Conservation (phyloP, 148 eudicot species). For the Chenopodium berlandieri region DNA sequence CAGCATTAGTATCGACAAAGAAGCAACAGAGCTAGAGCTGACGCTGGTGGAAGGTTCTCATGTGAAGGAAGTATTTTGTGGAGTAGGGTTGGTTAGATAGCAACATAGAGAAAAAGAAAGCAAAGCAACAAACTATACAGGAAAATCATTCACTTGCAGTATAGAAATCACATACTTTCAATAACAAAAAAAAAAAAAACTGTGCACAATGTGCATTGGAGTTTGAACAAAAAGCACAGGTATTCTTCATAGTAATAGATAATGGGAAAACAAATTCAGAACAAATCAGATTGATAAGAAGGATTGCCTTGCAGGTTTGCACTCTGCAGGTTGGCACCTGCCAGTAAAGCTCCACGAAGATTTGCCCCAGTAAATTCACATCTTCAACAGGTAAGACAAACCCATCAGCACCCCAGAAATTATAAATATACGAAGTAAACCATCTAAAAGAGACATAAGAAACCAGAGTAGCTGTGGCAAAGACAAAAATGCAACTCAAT, state of each 20-base stretch:
- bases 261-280: neutral
- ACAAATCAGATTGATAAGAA: conserved; percentile 13
- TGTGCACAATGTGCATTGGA: neutral
- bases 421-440: conserved; percentile 5
- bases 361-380: conserved; percentile 97
- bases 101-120: neutral
- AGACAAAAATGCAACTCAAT: conserved; percentile 5
- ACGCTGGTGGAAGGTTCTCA: neutral
- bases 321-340: conserved; percentile 91
- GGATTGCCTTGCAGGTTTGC: conserved; percentile 83
- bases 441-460: conserved; percentile 18
- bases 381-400: conserved; percentile 59
- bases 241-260: conserved; percentile 5
- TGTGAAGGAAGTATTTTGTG: neutral
- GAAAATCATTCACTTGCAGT: neutral
- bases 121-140: too few relatives aligned
- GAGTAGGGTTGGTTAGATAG: neutral
- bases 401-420: conserved; percentile 19
- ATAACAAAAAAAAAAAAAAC: neutral
- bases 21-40: neutral
- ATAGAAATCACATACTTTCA: neutral
- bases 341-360: conserved; percentile 82
- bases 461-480: conserved; percentile 3
- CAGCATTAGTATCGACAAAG: neutral
- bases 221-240: conserved; percentile 16